Evolutionary conservation across 768 basidiomycete species (phyloP), one percentile per base, ranked within the genome.

Genomic region (Tricholoma sp.): DNA sequence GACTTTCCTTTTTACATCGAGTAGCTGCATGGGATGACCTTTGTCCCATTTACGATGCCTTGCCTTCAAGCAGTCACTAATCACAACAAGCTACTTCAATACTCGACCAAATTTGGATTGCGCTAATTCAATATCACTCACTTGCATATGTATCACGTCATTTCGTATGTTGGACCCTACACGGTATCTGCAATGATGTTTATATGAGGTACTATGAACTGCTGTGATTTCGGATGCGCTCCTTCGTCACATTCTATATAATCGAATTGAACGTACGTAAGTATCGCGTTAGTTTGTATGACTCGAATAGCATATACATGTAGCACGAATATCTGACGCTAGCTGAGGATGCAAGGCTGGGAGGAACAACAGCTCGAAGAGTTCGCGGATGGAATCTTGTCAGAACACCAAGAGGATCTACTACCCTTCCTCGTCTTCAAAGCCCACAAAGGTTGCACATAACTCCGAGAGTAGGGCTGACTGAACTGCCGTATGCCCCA

Each of bases 21-120:
- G 9, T 45, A 72, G 72, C 52, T 33, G 52, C 67, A 7, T 76
- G 72, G 72, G 61, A n/a, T 32, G 31, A 72, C 4, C 68, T 77
- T 15, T 77, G 75, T n/a, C 57, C 74, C 74, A 66, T 63, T 13
- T 76, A 69, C 53, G 58, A 71, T 42, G 57, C 63, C 3, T 59
- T 69, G 24, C 36, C 36, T 12, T 11, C 10, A 12, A 36, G 10
- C 13, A 12, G 10, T 11, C 10, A 3, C 10, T 36, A 36, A 11
- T 3, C 11, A 36, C 36, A 3, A 36, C 3, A 6, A 36, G 36
- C 11, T 12, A 36, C 11, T n/a, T n/a, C n/a, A n/a, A n/a, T n/a
- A n/a, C n/a, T n/a, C n/a, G n/a, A n/a, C n/a, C n/a, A n/a, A n/a
- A n/a, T n/a, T n/a, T n/a, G n/a, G n/a, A n/a, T n/a, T n/a, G n/a